Evolutionary conservation across 2,329 filamentous ascomycete genomes (phyloP).

Genomic region (Dryadomyces quercus-mongolicae): DNA sequence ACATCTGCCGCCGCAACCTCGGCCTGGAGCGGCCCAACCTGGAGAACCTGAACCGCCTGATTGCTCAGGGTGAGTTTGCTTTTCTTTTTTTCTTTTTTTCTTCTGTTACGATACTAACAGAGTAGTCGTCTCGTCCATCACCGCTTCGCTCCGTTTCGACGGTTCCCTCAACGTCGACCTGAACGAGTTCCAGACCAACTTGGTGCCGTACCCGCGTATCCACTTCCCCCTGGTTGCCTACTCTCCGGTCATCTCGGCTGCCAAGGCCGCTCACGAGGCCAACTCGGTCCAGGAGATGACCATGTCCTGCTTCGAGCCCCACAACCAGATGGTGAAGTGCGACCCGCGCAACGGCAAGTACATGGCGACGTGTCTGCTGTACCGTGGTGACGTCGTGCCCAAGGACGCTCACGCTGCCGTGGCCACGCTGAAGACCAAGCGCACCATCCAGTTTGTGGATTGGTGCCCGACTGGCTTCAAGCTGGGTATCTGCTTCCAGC

Average conservation of each 20-base stretch:
- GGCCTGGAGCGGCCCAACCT: conserved; percentile 96
- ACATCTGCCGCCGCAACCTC: conserved; percentile 96
- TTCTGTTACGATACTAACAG: conserved; percentile 8
- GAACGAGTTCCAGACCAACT: conserved; percentile 99
- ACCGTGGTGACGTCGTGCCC: conserved; percentile 95
- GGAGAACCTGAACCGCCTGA: conserved; percentile 97
- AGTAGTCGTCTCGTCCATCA: conserved; percentile 92
- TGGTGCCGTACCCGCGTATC: conserved; percentile 97
- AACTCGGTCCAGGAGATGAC: conserved; percentile 98
- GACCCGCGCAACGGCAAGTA: conserved; percentile 98
- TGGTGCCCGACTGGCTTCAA: conserved; percentile 99
- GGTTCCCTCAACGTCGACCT: conserved; percentile 98
- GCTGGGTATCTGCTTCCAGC: conserved; percentile 99
- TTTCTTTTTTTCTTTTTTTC: conserved; percentile 11
- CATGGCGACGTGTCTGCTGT: conserved; percentile 97
- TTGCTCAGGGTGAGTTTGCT: conserved; percentile 93
- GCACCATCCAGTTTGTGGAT: conserved; percentile 98
- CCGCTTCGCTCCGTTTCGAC: conserved; percentile 94
- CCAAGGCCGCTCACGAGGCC: conserved; percentile 94
- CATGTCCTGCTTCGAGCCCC: conserved; percentile 97
- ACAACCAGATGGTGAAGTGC: conserved; percentile 99
- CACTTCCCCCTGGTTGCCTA: conserved; percentile 99
- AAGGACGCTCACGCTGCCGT: conserved; percentile 90
- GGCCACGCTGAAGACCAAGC: conserved; percentile 96
- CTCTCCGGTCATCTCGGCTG: conserved; percentile 83